These are phyloP conservation scores for Tricharina praecox DNA, from an alignment of 495 filamentous ascomycete species.

Conservation along the genomic window DNA sequence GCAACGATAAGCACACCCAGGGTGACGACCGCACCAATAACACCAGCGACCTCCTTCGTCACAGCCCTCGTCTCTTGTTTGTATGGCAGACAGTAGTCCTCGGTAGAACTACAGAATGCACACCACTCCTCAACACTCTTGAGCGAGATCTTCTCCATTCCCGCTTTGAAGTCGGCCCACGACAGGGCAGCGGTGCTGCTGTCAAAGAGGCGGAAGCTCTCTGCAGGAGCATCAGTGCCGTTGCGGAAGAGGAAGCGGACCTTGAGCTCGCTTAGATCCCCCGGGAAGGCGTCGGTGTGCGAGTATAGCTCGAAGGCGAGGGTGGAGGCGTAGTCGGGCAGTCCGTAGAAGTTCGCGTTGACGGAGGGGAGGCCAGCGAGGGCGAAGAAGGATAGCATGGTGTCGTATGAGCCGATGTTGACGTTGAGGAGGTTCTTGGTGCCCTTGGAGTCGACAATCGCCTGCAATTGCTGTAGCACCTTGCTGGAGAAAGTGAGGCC, in stretches of 20 bases:
- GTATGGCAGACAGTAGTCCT: slow-evolving; percentile 37
- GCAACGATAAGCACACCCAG: slow-evolving; percentile 27
- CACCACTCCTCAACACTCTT: slow-evolving; percentile 51
- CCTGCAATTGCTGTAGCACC: slow-evolving; percentile 46
- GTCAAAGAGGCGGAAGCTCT: slow-evolving; percentile 49
- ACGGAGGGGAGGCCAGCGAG: slow-evolving; percentile 41
- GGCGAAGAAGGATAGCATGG: slow-evolving; percentile 60
- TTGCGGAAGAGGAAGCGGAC: slow-evolving; percentile 69
- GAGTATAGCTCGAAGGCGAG: slow-evolving; percentile 55
- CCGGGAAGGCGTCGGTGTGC: slow-evolving; percentile 33
- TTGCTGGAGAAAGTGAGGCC: slow-evolving; percentile 45
- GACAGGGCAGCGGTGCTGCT: slow-evolving; percentile 35
- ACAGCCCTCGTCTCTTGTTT: slow-evolving; percentile 17
- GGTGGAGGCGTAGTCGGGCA: slow-evolving; percentile 50
- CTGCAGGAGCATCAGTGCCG: slow-evolving; percentile 40
- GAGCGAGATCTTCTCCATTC: slow-evolving; percentile 46
- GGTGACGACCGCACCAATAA: slow-evolving; percentile 36
- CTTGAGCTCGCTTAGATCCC: slow-evolving; percentile 39
- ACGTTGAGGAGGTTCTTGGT: slow-evolving; percentile 39
- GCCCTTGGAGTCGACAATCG: slow-evolving; percentile 38
- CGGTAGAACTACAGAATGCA: slow-evolving; percentile 42
- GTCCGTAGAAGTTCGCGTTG: slow-evolving; percentile 46
- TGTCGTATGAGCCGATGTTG: slow-evolving; percentile 52
- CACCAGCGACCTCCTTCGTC: slow-evolving; percentile 37
- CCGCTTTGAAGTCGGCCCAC: slow-evolving; percentile 44